Evolutionary conservation across 192 early-diverging fungal species (phyloP).

Genomic region (Coemansia javaensis): DNA sequence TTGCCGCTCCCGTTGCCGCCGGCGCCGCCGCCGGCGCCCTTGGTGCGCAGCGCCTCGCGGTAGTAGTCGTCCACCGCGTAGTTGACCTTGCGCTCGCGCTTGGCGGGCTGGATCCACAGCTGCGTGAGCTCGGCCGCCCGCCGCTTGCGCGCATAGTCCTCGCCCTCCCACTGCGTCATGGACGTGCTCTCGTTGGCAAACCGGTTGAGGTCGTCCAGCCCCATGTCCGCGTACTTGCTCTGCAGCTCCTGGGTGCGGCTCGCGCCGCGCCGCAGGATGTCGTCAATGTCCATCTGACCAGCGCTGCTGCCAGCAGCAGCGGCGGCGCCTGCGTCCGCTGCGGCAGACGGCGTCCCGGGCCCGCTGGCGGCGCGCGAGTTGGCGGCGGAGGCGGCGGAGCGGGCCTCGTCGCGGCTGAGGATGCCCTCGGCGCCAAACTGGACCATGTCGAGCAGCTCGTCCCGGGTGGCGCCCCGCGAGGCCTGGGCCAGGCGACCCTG

Average conservation of each 20-base stretch:
- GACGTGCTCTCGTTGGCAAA: constrained; percentile 66
- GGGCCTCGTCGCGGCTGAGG: constrained; percentile 51
- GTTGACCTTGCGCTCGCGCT: constrained; percentile 89
- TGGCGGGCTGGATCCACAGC: constrained; percentile 89
- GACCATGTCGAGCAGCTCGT: constrained; percentile 85
- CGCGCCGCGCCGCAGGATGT: constrained; percentile 84
- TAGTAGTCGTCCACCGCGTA: constrained; percentile 92
- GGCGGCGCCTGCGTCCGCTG: constrained; percentile 18
- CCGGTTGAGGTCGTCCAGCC: constrained; percentile 89
- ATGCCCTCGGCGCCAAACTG: constrained; percentile 91
- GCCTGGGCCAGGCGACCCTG: constrained; percentile 78
- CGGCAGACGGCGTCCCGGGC: constrained; percentile 28
- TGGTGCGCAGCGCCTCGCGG: constrained; percentile 77
- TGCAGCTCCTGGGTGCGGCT: constrained; percentile 86
- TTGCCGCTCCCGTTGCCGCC: constrained; percentile 61
- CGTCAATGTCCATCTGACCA: constrained; percentile 72
- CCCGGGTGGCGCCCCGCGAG: constrained; percentile 56
- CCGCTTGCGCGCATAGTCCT: constrained; percentile 82
- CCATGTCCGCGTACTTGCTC: constrained; percentile 82
- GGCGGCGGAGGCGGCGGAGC: constrained; percentile 14
- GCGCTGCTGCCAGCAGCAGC: constrained; percentile 10
- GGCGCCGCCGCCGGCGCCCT: too few species aligned
- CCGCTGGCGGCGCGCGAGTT: constrained; percentile 27
- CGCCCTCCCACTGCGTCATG: constrained; percentile 94
- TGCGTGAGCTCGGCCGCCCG: constrained; percentile 34